Base-by-base conservation (phyloP, 2,329 filamentous ascomycete species). In the Fusarium sp. region DNA sequence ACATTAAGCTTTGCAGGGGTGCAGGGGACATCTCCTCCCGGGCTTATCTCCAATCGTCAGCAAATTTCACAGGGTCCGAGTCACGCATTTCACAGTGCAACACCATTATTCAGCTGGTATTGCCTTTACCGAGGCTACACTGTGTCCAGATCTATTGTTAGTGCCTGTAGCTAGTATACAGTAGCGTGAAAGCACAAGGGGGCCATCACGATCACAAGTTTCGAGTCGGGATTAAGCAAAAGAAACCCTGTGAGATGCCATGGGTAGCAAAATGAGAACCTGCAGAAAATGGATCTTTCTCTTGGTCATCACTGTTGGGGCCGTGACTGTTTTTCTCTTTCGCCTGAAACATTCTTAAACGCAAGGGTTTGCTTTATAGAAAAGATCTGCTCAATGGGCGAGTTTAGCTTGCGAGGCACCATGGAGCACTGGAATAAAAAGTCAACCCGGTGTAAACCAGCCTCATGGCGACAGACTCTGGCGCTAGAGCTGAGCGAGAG, bases 71-170 rank as follows among this genome's bases (percentile, higher is more conserved):
- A n/a, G 31, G 39, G 54, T 48, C 31, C n/a, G 57, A 41, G 56
- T 51, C 23, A 21, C 25, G 27, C 25, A 33, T 27, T 19, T 54
- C 57, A 59, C 56, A 59, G 35, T 57, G 29, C 54, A 57, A 21
- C n/a, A 23, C 9, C 10, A 27, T 18, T 21, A 14, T 35, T 57
- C 54, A 60, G 57, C 57, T 49, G 33, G 12, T 27, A 4, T 9
- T 18, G 41, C 25, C 10, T 21, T 23, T 8, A 38, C 63, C 25
- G 62, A 54, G 38, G 48, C 57, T 57, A 27, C 54, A 51, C 37
- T 42, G 39, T 54, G 58, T 35, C 49, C 48, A 42, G 48, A 60
- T 60, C 58, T 57, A 54, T 54, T 27, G 49, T 54, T 54, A 54
- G 49, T 27, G 49, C 14, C 49, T 27, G 2, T 14, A 16, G 12